Percentiles rank a stretch among this genome's conserved stretches.
Evolutionary conservation across 345 rosid genomes (phyloP).

Genomic region (Diplotaxis tenuifolia): DNA sequence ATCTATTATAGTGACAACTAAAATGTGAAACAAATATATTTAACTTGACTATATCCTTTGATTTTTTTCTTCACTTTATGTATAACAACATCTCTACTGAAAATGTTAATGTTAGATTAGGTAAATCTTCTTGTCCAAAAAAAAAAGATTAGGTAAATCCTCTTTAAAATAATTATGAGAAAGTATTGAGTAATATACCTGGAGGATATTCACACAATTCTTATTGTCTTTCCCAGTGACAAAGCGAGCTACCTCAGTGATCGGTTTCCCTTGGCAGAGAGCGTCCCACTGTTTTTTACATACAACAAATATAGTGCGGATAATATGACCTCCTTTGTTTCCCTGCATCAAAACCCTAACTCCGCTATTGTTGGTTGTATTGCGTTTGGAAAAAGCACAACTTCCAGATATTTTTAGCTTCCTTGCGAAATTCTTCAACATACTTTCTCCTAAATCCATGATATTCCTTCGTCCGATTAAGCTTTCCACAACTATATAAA

Average conservation of each 20-base stretch:
- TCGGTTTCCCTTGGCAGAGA: conserved; percentile 50
- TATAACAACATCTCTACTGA: not conserved
- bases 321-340: no score
- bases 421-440: conserved; percentile 57
- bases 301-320: not conserved
- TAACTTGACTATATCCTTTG: not conserved
- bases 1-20: not conserved
- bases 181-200: conserved; percentile 39
- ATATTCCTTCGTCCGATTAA: conserved; percentile 46
- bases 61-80: not conserved
- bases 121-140: no score
- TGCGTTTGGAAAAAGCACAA: conserved; percentile 45
- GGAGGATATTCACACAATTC: conserved; percentile 47
- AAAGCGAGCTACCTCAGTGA: conserved; percentile 47
- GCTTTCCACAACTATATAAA: conserved; percentile 30
- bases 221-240: conserved; percentile 46
- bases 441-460: conserved; percentile 57
- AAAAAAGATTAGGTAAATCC: no score
- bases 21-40: not conserved
- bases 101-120: not conserved
- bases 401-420: conserved; percentile 47
- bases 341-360: conserved; percentile 49
- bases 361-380: conserved; percentile 47
- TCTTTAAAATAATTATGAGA: not conserved
- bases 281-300: conserved; percentile 68